phyloP scores from a whole-genome alignment of 305 asterid genomes.

The Euphrasia arctica region DNA sequence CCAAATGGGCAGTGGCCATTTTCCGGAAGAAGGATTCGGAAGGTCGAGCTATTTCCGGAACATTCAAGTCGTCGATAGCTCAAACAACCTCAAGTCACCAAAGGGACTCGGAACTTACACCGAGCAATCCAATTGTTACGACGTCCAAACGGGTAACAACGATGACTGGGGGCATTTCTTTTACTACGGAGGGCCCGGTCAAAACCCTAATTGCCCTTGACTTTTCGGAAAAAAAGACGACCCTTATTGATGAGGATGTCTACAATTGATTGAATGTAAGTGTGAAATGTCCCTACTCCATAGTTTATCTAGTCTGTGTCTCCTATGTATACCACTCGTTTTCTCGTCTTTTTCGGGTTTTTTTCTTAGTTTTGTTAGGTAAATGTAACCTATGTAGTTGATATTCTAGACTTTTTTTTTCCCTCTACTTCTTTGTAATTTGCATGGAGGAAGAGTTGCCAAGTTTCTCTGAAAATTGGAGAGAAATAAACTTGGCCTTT shows the following conservation, averaged over 20 bases:
- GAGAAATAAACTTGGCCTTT: neutral
- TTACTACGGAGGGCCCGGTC: constrained; percentile 76
- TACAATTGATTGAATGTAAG: neutral
- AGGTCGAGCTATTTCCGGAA: constrained; percentile 64
- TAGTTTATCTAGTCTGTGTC: neutral
- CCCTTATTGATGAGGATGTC: neutral
- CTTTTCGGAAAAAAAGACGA: neutral
- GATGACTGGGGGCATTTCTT: constrained; percentile 65
- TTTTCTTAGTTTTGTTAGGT: neutral
- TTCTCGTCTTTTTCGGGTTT: neutral
- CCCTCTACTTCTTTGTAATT: no score
- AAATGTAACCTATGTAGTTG: neutral
- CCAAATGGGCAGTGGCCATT: constrained; percentile 69
- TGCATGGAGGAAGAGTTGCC: neutral
- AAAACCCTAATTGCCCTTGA: constrained; percentile 51
- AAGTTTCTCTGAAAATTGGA: constrained; percentile 3
- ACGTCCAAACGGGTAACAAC: constrained; percentile 55
- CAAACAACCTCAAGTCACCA: constrained; percentile 60
- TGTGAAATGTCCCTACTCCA: neutral
- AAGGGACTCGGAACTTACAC: constrained; percentile 54
- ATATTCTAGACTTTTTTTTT: neutral
- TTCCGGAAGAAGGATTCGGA: constrained; percentile 68
- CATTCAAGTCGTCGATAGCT: constrained; percentile 61
- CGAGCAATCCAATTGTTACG: constrained; percentile 61
- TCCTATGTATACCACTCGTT: neutral